Conservation (phyloP, 495 filamentous ascomycete genomes). For the Acidomyces sp. region DNA sequence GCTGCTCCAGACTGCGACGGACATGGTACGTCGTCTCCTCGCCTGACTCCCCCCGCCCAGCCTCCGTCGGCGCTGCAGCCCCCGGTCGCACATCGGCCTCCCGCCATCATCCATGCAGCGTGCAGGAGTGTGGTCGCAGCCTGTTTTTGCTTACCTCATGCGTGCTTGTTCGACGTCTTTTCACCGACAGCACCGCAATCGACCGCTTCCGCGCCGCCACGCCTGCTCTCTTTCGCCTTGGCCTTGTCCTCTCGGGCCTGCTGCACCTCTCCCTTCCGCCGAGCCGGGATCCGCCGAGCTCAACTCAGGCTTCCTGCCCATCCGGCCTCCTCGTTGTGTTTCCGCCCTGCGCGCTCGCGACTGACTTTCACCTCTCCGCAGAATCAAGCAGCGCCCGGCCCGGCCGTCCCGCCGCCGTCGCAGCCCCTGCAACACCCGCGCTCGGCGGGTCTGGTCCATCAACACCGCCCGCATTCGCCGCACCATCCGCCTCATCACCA, state of each 20-base stretch:
- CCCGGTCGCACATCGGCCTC: slow-evolving; percentile 7
- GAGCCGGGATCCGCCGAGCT: slow-evolving; percentile 5
- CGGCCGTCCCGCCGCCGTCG: slow-evolving; percentile 31
- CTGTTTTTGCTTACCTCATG: slow-evolving; percentile 13
- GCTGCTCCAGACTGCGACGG: not conserved
- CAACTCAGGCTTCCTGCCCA: slow-evolving; percentile 2
- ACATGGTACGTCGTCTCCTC: not conserved
- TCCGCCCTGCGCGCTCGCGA: not conserved
- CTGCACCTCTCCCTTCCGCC: slow-evolving; percentile 3
- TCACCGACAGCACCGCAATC: slow-evolving; percentile 1
- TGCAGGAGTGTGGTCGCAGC: not conserved
- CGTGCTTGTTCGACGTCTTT: slow-evolving; percentile 15
- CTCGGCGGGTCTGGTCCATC: slow-evolving; percentile 24
- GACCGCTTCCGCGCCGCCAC: no score
- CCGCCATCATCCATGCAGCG: slow-evolving; percentile 7
- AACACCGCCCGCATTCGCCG: slow-evolving; percentile 30
- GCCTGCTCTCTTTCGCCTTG: no score
- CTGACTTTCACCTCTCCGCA: slow-evolving; percentile 10
- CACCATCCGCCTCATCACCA: slow-evolving; percentile 26
- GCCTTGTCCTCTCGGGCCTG: no score
- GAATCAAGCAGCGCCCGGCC: slow-evolving; percentile 29
- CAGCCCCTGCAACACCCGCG: slow-evolving; percentile 29
- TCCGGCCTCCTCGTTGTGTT: not conserved
- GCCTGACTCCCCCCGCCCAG: not conserved
- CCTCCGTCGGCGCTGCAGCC: not conserved